phyloP scores from a whole-genome alignment of 2,329 filamentous ascomycete genomes.

The Colletotrichum eremochloae region DNA sequence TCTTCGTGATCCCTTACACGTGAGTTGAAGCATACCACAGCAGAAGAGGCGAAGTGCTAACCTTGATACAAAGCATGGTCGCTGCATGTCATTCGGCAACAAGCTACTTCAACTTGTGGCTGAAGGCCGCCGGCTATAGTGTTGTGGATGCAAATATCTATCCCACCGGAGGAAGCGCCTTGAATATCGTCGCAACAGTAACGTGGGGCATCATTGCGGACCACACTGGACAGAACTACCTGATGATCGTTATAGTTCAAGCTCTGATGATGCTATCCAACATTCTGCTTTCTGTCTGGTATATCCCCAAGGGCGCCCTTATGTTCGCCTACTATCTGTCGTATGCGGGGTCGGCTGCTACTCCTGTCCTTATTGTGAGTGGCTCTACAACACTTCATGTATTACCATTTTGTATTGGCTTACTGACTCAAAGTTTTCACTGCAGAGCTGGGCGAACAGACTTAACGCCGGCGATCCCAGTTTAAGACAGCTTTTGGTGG shows the following conservation, averaged over 20 bases:
- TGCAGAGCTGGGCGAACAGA: conserved; percentile 27
- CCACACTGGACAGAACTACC: conserved; percentile 42
- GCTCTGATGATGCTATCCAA: conserved; percentile 44
- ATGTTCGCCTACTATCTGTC: conserved; percentile 45
- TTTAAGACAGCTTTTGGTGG: conserved; percentile 17
- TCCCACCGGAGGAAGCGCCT: conserved; percentile 45
- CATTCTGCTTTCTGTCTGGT: conserved; percentile 44
- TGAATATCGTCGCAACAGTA: conserved; percentile 41
- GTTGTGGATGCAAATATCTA: conserved; percentile 64
- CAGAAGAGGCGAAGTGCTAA: background rate
- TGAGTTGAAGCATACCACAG: conserved; percentile 19
- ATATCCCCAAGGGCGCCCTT: conserved; percentile 41
- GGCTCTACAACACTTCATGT: no score
- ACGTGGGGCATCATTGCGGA: conserved; percentile 43
- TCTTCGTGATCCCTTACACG: conserved; percentile 44
- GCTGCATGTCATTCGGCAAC: conserved; percentile 36
- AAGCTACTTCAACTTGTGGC: conserved; percentile 52
- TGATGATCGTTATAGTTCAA: conserved; percentile 38
- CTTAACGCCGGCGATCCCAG: conserved; percentile 30
- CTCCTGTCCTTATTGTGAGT: conserved; percentile 46
- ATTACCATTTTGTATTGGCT: rapidly evolving
- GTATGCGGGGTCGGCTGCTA: conserved; percentile 43
- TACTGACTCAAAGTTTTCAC: background rate
- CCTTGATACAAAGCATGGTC: conserved; percentile 26
- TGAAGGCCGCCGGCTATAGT: conserved; percentile 58